Percentiles rank a stretch among this genome's conserved stretches.
These are phyloP conservation scores for Neoboletus brunneissimus DNA, from an alignment of 768 basidiomycete species.

Conservation along the genomic window DNA sequence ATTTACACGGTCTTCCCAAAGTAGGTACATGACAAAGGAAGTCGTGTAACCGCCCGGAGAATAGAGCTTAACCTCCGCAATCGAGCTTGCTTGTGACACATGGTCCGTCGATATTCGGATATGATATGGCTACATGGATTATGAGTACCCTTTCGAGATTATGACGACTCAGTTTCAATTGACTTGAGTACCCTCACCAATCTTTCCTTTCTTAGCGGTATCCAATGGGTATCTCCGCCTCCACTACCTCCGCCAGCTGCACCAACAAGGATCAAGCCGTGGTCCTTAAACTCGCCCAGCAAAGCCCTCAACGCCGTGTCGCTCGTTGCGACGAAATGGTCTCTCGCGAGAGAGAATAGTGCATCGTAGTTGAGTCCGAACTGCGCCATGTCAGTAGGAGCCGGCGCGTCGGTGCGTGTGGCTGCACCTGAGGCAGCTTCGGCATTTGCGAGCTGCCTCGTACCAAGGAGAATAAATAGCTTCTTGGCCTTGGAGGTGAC, in stretches of 20 bases:
- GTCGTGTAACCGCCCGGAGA: not conserved
- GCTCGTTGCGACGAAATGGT: constrained; percentile 85
- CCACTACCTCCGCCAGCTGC: constrained; percentile 42
- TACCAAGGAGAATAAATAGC: constrained; percentile 70
- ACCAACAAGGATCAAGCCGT: constrained; percentile 67
- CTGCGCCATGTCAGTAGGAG: constrained; percentile 36
- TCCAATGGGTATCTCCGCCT: constrained; percentile 70
- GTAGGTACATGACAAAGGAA: not conserved
- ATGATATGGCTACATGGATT: not conserved
- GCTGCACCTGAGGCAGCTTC: constrained; percentile 18
- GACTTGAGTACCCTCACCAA: constrained; percentile 46
- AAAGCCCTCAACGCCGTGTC: constrained; percentile 81
- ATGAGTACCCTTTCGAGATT: constrained; percentile 2
- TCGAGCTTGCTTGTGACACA: not conserved
- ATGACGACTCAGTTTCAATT: constrained; percentile 22
- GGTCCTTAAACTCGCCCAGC: constrained; percentile 89
- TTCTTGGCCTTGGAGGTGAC: constrained; percentile 87
- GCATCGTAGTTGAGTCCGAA: constrained; percentile 62
- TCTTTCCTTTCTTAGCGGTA: constrained; percentile 79
- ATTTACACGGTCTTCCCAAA: not conserved
- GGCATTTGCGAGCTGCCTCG: constrained; percentile 62
- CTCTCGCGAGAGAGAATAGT: constrained; percentile 70
- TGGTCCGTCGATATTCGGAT: not conserved
- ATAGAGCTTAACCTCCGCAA: not conserved
- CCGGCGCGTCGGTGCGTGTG: constrained; percentile 2